Evolutionary conservation across 106 monocot species (phyloP), one percentile per base, ranked within the genome.

Genomic region (Vanilla planifolia): DNA sequence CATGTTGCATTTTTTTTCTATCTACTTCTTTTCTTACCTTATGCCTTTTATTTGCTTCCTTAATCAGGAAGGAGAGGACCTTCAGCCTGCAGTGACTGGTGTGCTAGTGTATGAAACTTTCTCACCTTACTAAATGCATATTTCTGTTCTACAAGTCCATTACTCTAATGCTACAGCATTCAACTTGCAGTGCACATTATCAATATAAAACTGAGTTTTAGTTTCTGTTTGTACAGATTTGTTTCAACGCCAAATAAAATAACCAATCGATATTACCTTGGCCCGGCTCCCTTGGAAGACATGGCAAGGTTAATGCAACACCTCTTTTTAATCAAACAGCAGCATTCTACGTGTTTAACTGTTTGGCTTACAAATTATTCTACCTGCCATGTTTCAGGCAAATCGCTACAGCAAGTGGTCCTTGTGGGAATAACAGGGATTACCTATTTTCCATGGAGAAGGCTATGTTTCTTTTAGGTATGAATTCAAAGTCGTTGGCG

Each of bases 331-430:
- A 0, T 45, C 2, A 19, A n/a, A n/a, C 48, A 21, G 41, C 39
- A 44, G n/a, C 14, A 30, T 25, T 36, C 6, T 17, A 14, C 1
- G 2, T 8, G 9, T 48, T 57, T 34, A 27, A 6, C 4, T 28
- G 22, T 27, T 42, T 1, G 30, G 17, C 43, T 27, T 21, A 59
- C 24, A 20, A 14, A 19, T 11, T 14, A 3, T 22, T 30, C 16
- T 53, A 29, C 8, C 28, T 30, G 21, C 5, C 21, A 57, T 35
- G 14, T 47, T 69, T 6, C 76, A 92, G 88, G 57, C 92, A 92
- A 80, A 92, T 92, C 58, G 92, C 92, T 55, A 84, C 87, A 15
- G 92, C 92, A 35, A 88, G n/a, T 47, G 92, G 92, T 33, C 92
- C 92, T 19, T 84, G 79, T 45, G 92, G 92, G 27, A 81, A 92